Conservation (phyloP, 164 flowering plant genomes). For the Stephania japonica region DNA sequence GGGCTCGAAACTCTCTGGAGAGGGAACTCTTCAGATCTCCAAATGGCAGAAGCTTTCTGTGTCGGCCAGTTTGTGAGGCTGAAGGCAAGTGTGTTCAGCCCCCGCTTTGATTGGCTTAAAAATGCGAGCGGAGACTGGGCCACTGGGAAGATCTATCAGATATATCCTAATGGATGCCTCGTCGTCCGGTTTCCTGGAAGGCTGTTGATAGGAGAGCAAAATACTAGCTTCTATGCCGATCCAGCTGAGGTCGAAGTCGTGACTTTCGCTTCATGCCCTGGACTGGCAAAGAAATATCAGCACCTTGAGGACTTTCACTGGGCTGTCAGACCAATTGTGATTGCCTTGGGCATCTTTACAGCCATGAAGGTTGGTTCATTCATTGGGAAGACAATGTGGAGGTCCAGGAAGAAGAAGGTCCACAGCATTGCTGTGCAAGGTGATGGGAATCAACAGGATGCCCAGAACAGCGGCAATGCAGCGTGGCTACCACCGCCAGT, state of each 20-base stretch:
- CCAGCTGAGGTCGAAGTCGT: conserved; percentile 88
- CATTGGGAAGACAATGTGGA: conserved; percentile 47
- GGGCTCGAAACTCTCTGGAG: conserved; percentile 78
- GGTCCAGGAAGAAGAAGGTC: conserved; percentile 36
- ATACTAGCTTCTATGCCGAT: conserved; percentile 53
- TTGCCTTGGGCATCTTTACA: conserved; percentile 69
- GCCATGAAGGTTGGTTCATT: conserved; percentile 64
- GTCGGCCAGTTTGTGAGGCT: conserved; percentile 81
- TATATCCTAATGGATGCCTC: conserved; percentile 65
- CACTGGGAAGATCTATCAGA: conserved; percentile 54
- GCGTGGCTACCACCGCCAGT: conserved; percentile 64
- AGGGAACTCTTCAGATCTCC: conserved; percentile 57
- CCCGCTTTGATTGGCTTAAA: conserved; percentile 80
- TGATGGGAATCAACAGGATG: conserved; percentile 26
- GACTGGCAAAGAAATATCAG: conserved; percentile 66
- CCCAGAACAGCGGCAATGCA: conserved; percentile 30
- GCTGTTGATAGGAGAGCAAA: conserved; percentile 33
- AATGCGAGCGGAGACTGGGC: conserved; percentile 61
- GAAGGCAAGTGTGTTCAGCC: conserved; percentile 51
- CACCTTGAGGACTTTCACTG: conserved; percentile 95
- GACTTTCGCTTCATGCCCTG: conserved; percentile 46
- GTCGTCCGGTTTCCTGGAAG: conserved; percentile 72
- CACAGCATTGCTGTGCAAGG: conserved; percentile 14
- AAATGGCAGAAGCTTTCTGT: conserved; percentile 71
- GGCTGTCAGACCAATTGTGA: conserved; percentile 78